A percentile compares a stretch with the other conserved stretches of the same genome.
These are phyloP conservation scores for sunflower (Helianthus annuus) DNA, from an alignment of 129 eudicot genomes.

Conservation along the genomic window DNA sequence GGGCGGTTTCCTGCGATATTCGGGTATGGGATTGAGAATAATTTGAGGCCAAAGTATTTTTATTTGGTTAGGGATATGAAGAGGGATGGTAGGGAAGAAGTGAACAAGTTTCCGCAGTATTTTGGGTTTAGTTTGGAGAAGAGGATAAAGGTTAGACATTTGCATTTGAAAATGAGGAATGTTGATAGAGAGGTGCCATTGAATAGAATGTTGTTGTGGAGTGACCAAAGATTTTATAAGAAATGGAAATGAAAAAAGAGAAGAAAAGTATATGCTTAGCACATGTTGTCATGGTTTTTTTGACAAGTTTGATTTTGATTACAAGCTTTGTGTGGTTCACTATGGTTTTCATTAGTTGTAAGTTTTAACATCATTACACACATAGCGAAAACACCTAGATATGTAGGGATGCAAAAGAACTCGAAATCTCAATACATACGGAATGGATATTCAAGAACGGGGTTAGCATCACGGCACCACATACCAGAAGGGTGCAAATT, in stretches of 20 bases:
- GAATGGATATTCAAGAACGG: too few species aligned
- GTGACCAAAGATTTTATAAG: slow-evolving; percentile 54
- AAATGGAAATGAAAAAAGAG: slow-evolving; percentile 62
- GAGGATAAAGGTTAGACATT: slow-evolving; percentile 47
- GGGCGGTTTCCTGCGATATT: slow-evolving; percentile 65
- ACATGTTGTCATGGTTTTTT: background rate
- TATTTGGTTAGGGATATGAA: slow-evolving; percentile 53
- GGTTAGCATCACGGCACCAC: too few species aligned
- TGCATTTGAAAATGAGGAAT: slow-evolving; percentile 51
- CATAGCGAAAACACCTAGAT: too few species aligned
- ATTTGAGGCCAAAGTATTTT: slow-evolving; percentile 48
- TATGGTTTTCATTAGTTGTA: too few species aligned
- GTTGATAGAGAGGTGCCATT: slow-evolving; percentile 38
- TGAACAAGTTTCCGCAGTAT: slow-evolving; percentile 62
- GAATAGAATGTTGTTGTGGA: slow-evolving; percentile 55
- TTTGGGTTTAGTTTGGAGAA: slow-evolving; percentile 57
- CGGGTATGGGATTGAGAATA: slow-evolving; percentile 51
- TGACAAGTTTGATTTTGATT: too few species aligned
- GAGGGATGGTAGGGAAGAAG: slow-evolving; percentile 46
- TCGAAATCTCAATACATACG: too few species aligned
- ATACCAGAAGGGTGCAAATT: too few species aligned
- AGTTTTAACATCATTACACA: too few species aligned
- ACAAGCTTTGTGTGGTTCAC: too few species aligned
- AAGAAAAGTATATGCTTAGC: background rate
- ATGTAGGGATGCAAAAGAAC: too few species aligned